Evolutionary conservation across 108 stramenopile species (phyloP).

Genomic region (Chaetoceros tenuissimus): DNA sequence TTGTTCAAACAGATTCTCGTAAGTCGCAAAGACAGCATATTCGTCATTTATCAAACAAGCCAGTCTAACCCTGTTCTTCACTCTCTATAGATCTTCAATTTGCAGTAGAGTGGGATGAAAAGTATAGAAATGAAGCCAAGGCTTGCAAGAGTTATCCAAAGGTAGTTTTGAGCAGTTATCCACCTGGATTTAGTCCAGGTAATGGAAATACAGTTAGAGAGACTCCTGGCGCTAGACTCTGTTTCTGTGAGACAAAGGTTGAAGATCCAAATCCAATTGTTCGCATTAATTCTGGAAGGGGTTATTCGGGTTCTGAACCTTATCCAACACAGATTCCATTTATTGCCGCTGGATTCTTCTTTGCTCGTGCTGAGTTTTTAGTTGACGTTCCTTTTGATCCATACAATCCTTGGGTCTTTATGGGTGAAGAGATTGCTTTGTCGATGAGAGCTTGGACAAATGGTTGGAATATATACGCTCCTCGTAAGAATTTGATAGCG

Average conservation of each 20-base stretch:
- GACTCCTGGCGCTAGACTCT: slow-evolving; percentile 40
- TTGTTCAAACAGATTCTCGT: slow-evolving; percentile 87
- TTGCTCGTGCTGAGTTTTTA: slow-evolving; percentile 72
- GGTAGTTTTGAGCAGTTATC: slow-evolving; percentile 69
- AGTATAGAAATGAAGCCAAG: slow-evolving; percentile 51
- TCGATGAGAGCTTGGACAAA: slow-evolving; percentile 75
- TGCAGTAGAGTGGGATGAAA: slow-evolving; percentile 67
- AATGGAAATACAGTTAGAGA: not conserved
- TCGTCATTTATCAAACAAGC: too few relatives aligned
- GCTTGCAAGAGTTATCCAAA: slow-evolving; percentile 55
- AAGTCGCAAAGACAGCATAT: too few relatives aligned
- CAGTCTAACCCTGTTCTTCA: too few relatives aligned
- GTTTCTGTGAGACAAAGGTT: slow-evolving; percentile 41
- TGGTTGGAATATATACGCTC: slow-evolving; percentile 92
- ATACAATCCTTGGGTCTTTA: slow-evolving; percentile 90
- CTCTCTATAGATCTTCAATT: slow-evolving; percentile 78
- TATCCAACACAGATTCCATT: slow-evolving; percentile 36
- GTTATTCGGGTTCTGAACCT: slow-evolving; percentile 8
- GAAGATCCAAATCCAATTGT: slow-evolving; percentile 64
- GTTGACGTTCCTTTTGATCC: slow-evolving; percentile 89
- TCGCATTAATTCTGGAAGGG: slow-evolving; percentile 39
- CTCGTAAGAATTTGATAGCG: slow-evolving; percentile 68
- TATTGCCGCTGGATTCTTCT: slow-evolving; percentile 94
- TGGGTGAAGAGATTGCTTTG: slow-evolving; percentile 93
- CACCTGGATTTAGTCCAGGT: slow-evolving; percentile 49